Evolutionary conservation across 129 eudicot species (phyloP).

Genomic region (Chrysanthemum makinoi): DNA sequence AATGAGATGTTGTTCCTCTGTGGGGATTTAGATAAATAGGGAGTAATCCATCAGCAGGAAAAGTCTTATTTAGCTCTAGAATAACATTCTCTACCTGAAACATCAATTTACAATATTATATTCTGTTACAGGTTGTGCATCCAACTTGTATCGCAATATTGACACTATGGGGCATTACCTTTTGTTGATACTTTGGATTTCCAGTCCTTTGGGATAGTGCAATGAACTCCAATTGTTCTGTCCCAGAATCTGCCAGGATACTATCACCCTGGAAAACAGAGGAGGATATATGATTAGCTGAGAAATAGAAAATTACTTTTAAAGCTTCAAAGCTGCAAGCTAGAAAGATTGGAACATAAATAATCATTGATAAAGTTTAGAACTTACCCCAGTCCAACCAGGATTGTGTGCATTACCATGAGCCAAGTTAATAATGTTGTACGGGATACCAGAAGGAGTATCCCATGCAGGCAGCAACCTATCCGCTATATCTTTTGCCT

Average conservation of each 20-base stretch:
- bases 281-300: not conserved
- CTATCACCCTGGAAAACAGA: constrained; percentile 71
- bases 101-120: constrained; percentile 3
- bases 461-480: constrained; percentile 97
- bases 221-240: constrained; percentile 96
- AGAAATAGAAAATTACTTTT: constrained; percentile 11
- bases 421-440: constrained; percentile 82
- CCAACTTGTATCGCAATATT: not conserved
- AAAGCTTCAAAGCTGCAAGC: not conserved
- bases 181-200: constrained; percentile 87
- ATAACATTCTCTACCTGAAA: constrained; percentile 91
- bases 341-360: not conserved
- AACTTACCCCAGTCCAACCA: constrained; percentile 99
- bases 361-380: constrained; percentile 3
- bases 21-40: constrained; percentile 86
- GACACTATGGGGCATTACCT: constrained; percentile 41
- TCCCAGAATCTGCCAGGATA: constrained; percentile 97
- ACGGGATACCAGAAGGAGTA: constrained; percentile 95
- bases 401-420: constrained; percentile 94
- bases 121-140: not conserved
- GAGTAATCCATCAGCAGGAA: constrained; percentile 93
- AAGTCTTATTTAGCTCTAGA: constrained; percentile 77
- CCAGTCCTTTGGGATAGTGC: constrained; percentile 97
- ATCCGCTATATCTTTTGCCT: constrained; percentile 95
- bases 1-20: constrained; percentile 64